phyloP scores from a whole-genome alignment of 2,329 filamentous ascomycete genomes.

The Ceratocystis huliohia region DNA sequence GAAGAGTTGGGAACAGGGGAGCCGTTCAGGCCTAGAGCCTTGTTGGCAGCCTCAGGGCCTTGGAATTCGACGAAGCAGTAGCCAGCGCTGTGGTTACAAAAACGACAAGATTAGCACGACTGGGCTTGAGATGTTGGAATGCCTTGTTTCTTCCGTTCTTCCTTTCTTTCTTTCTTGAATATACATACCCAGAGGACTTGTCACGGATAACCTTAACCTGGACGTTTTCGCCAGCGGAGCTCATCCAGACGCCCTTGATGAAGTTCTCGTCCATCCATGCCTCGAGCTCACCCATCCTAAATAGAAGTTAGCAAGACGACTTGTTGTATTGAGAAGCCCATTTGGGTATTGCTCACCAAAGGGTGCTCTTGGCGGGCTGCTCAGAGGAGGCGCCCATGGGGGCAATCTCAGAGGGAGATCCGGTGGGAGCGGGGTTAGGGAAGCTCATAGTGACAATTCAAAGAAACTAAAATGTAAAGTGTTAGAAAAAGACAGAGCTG shows the following conservation, averaged over 20 bases:
- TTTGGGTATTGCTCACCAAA: slow-evolving; percentile 35
- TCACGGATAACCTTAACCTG: slow-evolving; percentile 99
- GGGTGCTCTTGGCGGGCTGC: slow-evolving; percentile 45
- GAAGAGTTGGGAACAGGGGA: slow-evolving; percentile 84
- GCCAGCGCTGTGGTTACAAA: slow-evolving; percentile 54
- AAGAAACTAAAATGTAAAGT: background rate
- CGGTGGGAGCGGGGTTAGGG: slow-evolving; percentile 21
- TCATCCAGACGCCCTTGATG: slow-evolving; percentile 80
- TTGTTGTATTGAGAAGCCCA: background rate
- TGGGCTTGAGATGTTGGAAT: too few relatives aligned
- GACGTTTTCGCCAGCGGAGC: slow-evolving; percentile 81
- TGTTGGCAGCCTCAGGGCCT: slow-evolving; percentile 70
- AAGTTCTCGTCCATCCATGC: slow-evolving; percentile 99
- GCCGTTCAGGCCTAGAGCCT: slow-evolving; percentile 83
- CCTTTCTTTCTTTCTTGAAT: background rate
- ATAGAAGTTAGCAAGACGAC: slow-evolving; percentile 10
- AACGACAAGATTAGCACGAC: slow-evolving; percentile 22
- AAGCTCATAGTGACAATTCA: slow-evolving; percentile 22
- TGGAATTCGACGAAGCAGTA: slow-evolving; percentile 97
- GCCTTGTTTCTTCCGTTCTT: too few relatives aligned
- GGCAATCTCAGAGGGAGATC: slow-evolving; percentile 26
- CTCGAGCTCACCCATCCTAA: slow-evolving; percentile 96
- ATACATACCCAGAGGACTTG: slow-evolving; percentile 84
- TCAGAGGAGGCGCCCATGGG: slow-evolving; percentile 26
- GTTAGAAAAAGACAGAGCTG: background rate